Evolutionary conservation across 352 stramenopile species (phyloP).

Genomic region (Phytophthora idaei): DNA sequence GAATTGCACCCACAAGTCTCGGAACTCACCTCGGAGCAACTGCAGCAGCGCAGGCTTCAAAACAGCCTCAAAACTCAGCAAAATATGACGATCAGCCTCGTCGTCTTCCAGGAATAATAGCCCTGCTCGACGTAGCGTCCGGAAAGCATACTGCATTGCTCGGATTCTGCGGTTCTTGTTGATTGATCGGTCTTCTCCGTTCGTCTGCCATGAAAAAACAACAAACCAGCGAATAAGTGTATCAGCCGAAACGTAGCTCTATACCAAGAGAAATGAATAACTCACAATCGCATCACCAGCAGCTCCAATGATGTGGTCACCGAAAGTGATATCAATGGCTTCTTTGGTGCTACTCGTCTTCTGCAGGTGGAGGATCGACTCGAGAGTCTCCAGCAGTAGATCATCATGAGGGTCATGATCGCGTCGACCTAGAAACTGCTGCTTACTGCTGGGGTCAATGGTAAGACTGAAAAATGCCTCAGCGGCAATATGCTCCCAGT

Average conservation of each 20-base stretch:
- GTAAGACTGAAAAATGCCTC: constrained; percentile 55
- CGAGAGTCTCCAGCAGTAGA: constrained; percentile 44
- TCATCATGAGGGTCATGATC: constrained; percentile 31
- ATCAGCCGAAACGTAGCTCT: neutral
- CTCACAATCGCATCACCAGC: constrained; percentile 13
- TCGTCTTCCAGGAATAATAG: constrained; percentile 68
- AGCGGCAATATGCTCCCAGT: constrained; percentile 49
- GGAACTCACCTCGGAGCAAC: constrained; percentile 40
- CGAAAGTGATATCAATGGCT: constrained; percentile 26
- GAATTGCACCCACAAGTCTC: neutral
- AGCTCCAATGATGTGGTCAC: constrained; percentile 20
- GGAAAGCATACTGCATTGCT: constrained; percentile 51
- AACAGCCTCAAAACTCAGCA: constrained; percentile 55
- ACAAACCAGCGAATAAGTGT: neutral
- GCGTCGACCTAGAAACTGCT: constrained; percentile 32
- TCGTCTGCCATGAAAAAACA: constrained; percentile 5
- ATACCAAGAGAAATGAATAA: neutral
- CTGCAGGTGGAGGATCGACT: constrained; percentile 41
- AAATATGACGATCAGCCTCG: constrained; percentile 52
- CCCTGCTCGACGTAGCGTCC: constrained; percentile 44
- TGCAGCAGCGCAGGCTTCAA: constrained; percentile 54
- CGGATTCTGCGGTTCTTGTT: constrained; percentile 29
- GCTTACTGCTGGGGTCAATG: constrained; percentile 30
- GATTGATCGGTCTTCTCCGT: neutral
- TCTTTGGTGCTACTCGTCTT: constrained; percentile 9